Base-by-base conservation (phyloP, 108 stramenopile species). In the Stephanodiscus minutulus region DNA sequence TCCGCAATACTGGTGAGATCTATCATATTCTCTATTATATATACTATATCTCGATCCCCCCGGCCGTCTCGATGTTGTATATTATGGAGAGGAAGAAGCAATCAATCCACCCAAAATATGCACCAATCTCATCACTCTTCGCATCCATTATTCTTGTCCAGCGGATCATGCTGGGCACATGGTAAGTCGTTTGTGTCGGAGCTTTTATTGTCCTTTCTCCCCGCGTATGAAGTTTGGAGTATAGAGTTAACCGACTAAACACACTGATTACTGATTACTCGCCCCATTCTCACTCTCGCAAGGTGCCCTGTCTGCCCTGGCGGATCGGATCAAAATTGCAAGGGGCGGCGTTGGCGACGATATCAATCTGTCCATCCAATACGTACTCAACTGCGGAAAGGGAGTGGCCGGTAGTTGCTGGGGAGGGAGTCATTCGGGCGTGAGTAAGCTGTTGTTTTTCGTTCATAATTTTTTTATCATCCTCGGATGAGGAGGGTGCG, bases 281-380 rank as follows among this genome's bases (percentile, higher is more conserved):
- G n/a, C n/a, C n/a, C n/a, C n/a, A n/a, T n/a, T n/a, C n/a, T n/a
- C n/a, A n/a, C n/a, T n/a, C n/a, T 39, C 50, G 24, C 27, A 56
- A n/a, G 55, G 55, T 18, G 82, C 94, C 57, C 68, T 94, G 33
- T 83, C 83, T 37, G 61, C 90, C 15, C 70, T 97, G 9, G 85
- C 91, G 0, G 96, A 97, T 87, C 92, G 96, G 44, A 91, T 97
- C 81, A 95, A 93, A 67, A 97, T 97, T 82, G 91, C 88, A 10
- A 73, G 88, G 22, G 59, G 79, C 25, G 89, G 31, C 2, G 47
- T 61, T 18, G 84, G 82, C 11, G 74, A 82, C 47, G 85, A 89
- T 46, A 85, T 86, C 55, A 86, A 86, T 68, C 62, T 87, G 35
- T 81, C 85, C 29, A 82, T 88, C 58, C 96, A 96, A 70, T 90